These are phyloP conservation scores for Choanephora cucurbitarum DNA, from an alignment of 371 early-diverging fungal genomes.

Conservation along the genomic window DNA sequence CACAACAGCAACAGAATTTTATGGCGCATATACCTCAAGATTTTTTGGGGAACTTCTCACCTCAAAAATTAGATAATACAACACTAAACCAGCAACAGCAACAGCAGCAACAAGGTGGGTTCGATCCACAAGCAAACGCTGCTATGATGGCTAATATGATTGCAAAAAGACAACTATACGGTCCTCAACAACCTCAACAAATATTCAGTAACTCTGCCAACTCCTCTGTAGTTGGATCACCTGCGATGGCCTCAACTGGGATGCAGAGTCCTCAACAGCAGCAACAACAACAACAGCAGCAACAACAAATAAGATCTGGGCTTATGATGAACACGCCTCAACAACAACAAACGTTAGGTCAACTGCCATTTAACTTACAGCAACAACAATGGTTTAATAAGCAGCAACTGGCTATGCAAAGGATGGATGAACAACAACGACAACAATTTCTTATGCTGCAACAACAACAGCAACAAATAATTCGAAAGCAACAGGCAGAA, in stretches of 20 bases:
- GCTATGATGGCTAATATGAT: constrained; percentile 23
- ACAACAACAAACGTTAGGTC: constrained; percentile 10
- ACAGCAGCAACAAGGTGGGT: constrained; percentile 2
- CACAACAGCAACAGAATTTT: constrained; percentile 18
- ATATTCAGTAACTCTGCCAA: constrained; percentile 8
- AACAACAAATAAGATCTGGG: not conserved
- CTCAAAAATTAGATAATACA: constrained; percentile 13
- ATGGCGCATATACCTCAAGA: constrained; percentile 39
- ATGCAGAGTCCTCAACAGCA: constrained; percentile 18
- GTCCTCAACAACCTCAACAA: constrained; percentile 8
- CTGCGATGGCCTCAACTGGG: constrained; percentile 14
- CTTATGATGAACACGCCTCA: constrained; percentile 21
- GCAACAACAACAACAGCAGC: constrained; percentile 13
- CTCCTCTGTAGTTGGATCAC: constrained; percentile 15
- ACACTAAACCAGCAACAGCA: not conserved
- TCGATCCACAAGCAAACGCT: constrained; percentile 18
- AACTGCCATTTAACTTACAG: constrained; percentile 8
- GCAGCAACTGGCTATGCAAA: constrained; percentile 27
- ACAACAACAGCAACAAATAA: constrained; percentile 25
- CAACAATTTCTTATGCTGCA: constrained; percentile 32
- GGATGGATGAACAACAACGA: constrained; percentile 31
- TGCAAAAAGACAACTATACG: constrained; percentile 28
- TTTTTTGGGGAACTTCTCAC: constrained; percentile 13
- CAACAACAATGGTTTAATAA: constrained; percentile 27
- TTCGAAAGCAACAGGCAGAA: constrained; percentile 5